Conservation (phyloP, 2,329 filamentous ascomycete genomes). For the Camillea tinctor region DNA sequence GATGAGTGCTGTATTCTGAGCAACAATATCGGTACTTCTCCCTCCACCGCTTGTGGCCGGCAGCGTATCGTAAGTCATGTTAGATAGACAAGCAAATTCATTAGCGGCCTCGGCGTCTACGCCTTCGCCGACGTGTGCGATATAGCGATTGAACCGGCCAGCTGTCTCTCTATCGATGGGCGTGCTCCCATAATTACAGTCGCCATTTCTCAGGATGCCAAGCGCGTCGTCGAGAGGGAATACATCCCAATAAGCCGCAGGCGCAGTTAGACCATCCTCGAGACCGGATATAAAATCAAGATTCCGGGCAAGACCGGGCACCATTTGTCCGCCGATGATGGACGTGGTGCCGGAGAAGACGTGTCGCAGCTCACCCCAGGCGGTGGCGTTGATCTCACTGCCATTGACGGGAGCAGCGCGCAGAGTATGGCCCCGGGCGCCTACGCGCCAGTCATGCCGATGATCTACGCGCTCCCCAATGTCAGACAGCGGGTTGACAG, state of each 20-base stretch:
- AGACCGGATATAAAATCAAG: slow-evolving; percentile 27
- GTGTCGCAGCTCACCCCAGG: slow-evolving; percentile 31
- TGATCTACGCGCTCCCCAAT: slow-evolving; percentile 22
- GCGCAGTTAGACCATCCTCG: slow-evolving; percentile 17
- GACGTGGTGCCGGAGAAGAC: slow-evolving; percentile 32
- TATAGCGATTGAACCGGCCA: slow-evolving; percentile 19
- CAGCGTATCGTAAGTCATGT: slow-evolving; percentile 21
- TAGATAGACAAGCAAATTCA: slow-evolving; percentile 30
- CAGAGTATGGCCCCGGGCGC: slow-evolving; percentile 20
- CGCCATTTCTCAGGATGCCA: slow-evolving; percentile 24
- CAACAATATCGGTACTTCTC: slow-evolving; percentile 27
- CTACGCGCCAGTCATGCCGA: slow-evolving; percentile 32
- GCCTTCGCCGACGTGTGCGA: slow-evolving; percentile 31
- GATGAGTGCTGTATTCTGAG: slow-evolving; percentile 26
- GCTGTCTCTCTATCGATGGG: slow-evolving; percentile 15
- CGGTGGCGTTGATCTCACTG: slow-evolving; percentile 17
- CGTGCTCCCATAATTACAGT: slow-evolving; percentile 28
- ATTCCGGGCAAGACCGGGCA: slow-evolving; percentile 27
- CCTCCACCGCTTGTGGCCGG: slow-evolving; percentile 20
- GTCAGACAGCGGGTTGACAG: slow-evolving; percentile 23
- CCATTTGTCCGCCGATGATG: slow-evolving; percentile 28
- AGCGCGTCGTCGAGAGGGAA: slow-evolving; percentile 27
- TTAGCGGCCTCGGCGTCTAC: slow-evolving; percentile 27
- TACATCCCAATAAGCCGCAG: slow-evolving; percentile 21
- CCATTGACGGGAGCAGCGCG: slow-evolving; percentile 23